Conservation (phyloP, 2,329 filamentous ascomycete species). For the Xylaria multiplex region DNA sequence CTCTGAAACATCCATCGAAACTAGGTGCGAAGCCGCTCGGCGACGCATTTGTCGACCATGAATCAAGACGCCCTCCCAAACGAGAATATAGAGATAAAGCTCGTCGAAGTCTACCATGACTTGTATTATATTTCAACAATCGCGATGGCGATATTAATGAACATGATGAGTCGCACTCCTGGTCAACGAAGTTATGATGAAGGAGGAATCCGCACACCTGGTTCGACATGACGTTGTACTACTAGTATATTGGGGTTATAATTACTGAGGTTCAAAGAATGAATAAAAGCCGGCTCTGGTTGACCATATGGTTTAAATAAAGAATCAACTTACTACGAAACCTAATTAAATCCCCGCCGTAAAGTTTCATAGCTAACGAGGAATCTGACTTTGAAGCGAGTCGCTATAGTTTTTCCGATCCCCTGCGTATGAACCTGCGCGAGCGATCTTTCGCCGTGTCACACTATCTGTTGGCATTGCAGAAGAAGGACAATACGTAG, state of each 20-base stretch:
- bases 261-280: not conserved
- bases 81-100: not conserved
- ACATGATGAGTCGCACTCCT: slow-evolving; percentile 5
- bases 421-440: not conserved
- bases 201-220: not conserved
- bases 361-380: not conserved
- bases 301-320: slow-evolving; percentile 4
- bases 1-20: slow-evolving; percentile 1
- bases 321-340: not conserved
- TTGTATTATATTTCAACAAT: slow-evolving; percentile 29
- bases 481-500: not conserved
- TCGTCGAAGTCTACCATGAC: not conserved
- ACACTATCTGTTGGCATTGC: not conserved
- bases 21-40: not conserved
- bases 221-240: slow-evolving; percentile 14
- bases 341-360: not conserved
- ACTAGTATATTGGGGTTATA: slow-evolving; percentile 14
- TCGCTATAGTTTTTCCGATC: not conserved
- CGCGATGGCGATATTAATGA: slow-evolving; percentile 17
- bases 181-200: slow-evolving; percentile 29
- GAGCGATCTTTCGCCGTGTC: not conserved
- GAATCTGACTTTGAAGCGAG: not conserved
- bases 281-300: slow-evolving; percentile 3
- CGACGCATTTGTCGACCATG: not conserved
- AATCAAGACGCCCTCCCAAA: not conserved